Evolutionary conservation across 1,284 basidiomycete species (phyloP).

Genomic region (Phlebopus sp.): DNA sequence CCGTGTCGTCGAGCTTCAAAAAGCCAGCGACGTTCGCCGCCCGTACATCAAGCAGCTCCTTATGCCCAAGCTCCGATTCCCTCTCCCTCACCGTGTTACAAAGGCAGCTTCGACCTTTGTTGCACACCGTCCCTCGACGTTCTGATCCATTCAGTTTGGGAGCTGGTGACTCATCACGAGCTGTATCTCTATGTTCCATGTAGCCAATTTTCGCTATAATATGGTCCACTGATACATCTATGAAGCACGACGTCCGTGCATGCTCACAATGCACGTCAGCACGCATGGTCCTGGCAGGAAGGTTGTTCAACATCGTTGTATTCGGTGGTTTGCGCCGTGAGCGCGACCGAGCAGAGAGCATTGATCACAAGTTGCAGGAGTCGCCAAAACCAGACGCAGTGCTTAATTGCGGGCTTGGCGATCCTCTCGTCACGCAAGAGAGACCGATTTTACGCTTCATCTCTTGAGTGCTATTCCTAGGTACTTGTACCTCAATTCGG

Average conservation of each 20-base stretch:
- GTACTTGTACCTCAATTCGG: too few species aligned
- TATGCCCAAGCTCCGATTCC: slow-evolving; percentile 92
- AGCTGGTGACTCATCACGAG: neutral
- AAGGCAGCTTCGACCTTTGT: slow-evolving; percentile 74
- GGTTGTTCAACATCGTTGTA: too few species aligned
- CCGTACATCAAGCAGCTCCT: slow-evolving; percentile 98
- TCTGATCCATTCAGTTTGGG: slow-evolving; percentile 36
- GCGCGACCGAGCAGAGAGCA: too few species aligned
- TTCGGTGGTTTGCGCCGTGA: too few species aligned
- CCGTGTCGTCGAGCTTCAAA: slow-evolving; percentile 91
- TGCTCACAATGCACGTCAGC: neutral
- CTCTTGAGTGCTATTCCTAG: too few species aligned
- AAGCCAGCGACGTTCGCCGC: slow-evolving; percentile 88
- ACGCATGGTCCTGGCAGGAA: neutral
- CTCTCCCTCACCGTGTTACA: slow-evolving; percentile 88
- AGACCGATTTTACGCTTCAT: too few species aligned
- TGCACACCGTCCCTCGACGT: slow-evolving; percentile 70
- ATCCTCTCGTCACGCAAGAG: too few species aligned
- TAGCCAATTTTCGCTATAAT: slow-evolving; percentile 13
- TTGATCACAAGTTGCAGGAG: too few species aligned
- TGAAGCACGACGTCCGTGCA: slow-evolving; percentile 14
- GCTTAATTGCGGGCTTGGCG: too few species aligned
- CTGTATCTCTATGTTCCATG: slow-evolving; percentile 3
- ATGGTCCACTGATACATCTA: slow-evolving; percentile 5
- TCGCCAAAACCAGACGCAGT: too few species aligned